Evolutionary conservation across 2,329 filamentous ascomycete species (phyloP), one percentile per base, ranked within the genome.

Genomic region (Aspergillus oerlinghausenensis): DNA sequence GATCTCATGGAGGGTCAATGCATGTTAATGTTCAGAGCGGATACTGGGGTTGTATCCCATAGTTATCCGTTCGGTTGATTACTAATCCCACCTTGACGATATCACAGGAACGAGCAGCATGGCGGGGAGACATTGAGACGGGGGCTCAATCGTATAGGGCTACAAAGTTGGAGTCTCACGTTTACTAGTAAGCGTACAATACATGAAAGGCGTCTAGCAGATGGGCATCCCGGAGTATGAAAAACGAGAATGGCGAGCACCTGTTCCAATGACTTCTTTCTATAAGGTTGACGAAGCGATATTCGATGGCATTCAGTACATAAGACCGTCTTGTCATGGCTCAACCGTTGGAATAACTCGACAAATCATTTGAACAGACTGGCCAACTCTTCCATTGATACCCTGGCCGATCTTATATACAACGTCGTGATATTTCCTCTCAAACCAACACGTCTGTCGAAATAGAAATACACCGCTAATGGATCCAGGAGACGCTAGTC

Each of bases 401-500:
- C 67, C 67, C 60, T 65, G 63, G 64, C 64, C 63, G 62, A 60
- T 64, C 56, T 66, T 73, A 73, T 73, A 65, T 73, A 73, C 71
- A 73, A 69, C 68, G 60, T 66, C 64, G 65, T 65, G 68, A 61
- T 56, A 61, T 59, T 65, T 62, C 62, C 63, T 63, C 60, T 61
- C 60, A 63, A 62, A 62, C 55, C 61, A 65, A 61, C 55, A 60
- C 59, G 64, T 64, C 64, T 61, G 56, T 59, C 60, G 60, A 67
- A 32, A 63, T 71, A 73, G 68, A 71, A 70, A 65, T 71, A 70
- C 69, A 73, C 66, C 67, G 63, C 64, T 65, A 65, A 62, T 59
- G 57, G 56, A 58, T 58, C 55, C 58, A 54, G 59, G 54, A 50
- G 56, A 55, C 57, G 43, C 61, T 59, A 42, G 47, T 58, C 59